Evolutionary conservation across 768 basidiomycete species (phyloP), one percentile per base, ranked within the genome.

Genomic region (Macrolepiota dolichaula): DNA sequence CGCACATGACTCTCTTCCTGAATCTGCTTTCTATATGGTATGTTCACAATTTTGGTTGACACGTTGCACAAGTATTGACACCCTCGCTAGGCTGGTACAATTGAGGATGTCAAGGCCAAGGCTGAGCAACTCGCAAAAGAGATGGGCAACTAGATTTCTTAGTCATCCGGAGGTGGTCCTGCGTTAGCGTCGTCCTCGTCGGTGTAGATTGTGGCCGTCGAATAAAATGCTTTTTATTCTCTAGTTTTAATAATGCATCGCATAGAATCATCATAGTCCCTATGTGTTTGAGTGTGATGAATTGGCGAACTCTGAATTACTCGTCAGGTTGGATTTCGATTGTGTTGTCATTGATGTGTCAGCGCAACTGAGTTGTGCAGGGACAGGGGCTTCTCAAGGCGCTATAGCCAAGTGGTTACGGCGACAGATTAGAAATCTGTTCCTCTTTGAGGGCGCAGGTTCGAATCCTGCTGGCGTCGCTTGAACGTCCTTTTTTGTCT

Each of bases 11-110:
- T 73, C 77, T 56, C 85, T 98, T 55, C 96, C 97, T 57, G 97
- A 99, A 78, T 89, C 91, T 66, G 95, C 96, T 57, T 98, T 98
- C 86, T 98, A 97, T 84, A 98, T 96, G 94, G 86, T 87, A 62
- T 42, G 77, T 72, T 25, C 22, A 22, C 55, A 5, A 11, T 46
- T 29, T 25, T 22, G 38, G 24, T 3, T 12, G n/a, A n/a, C n/a
- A n/a, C n/a, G 1, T 42, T 13, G 13, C 51, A n/a, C n/a, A 6
- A 36, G 22, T 49, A 13, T 61, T 65, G 24, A 57, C 29, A 27
- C 38, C 29, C 46, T 47, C 13, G 24, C 3, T 64, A 85, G 84
- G 79, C 87, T 71, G 96, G 96, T 68, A 96, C 94, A 68, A 96
- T 98, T 70, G 93, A 95, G 76, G 96, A 98, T 67, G 96, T 91